Evolutionary conservation across 164 flowering plant genomes (phyloP).

Genomic region (Tetracentron sinense): DNA sequence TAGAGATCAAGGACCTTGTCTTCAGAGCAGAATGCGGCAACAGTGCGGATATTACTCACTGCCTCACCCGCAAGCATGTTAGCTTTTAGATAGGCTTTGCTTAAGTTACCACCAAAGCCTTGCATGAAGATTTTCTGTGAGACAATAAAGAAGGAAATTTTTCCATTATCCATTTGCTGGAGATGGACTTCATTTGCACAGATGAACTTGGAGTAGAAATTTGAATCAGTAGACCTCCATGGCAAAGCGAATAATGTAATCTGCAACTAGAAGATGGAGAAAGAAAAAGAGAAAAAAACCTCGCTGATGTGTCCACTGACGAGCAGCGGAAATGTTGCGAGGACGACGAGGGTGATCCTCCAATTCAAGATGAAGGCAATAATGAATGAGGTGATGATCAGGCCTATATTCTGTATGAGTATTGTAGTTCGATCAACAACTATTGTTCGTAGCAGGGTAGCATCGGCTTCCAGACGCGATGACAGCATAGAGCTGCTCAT

Average conservation of each 20-base stretch:
- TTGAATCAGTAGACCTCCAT: background rate
- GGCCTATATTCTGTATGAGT: slow-evolving; percentile 65
- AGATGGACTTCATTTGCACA: too few species aligned
- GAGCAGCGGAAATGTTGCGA: slow-evolving; percentile 78
- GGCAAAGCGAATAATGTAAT: background rate
- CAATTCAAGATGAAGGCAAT: slow-evolving; percentile 90
- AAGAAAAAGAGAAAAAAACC: slow-evolving; percentile 42
- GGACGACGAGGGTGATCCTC: slow-evolving; percentile 79
- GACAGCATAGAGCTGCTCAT: slow-evolving; percentile 78
- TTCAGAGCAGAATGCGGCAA: slow-evolving; percentile 91
- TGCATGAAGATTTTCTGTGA: slow-evolving; percentile 91
- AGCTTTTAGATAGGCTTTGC: slow-evolving; percentile 88
- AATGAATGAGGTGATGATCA: slow-evolving; percentile 60
- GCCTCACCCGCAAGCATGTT: slow-evolving; percentile 98
- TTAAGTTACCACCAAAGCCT: slow-evolving; percentile 95
- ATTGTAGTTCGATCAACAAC: slow-evolving; percentile 86
- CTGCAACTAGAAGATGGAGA: background rate
- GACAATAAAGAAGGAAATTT: background rate
- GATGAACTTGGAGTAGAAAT: background rate
- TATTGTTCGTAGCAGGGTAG: slow-evolving; percentile 63
- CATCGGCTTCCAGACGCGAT: slow-evolving; percentile 82
- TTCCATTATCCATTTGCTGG: too few species aligned
- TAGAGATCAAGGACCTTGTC: slow-evolving; percentile 78
- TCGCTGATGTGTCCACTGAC: slow-evolving; percentile 89
- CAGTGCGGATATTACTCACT: slow-evolving; percentile 88